Base-by-base conservation (phyloP, 208 protist genomes). In the Acanthamoeba royreba region DNA sequence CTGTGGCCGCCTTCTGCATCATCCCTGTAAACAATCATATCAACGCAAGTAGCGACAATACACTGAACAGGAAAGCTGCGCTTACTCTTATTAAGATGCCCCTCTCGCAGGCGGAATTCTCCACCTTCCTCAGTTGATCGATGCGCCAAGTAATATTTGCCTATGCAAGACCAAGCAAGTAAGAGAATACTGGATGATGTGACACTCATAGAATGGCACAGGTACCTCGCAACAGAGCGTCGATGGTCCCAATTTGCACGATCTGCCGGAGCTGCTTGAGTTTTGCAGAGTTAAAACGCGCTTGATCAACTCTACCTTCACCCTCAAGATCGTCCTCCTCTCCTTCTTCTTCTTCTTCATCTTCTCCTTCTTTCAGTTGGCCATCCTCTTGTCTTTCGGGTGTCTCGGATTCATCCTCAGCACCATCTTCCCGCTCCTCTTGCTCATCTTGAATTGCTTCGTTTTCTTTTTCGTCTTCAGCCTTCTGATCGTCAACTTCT, bases 231-330 rank as follows among this genome's bases (percentile, higher is more conserved):
- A 92, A 35, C 33, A 92, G 55, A 47, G 87, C 87, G 55, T 92
- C 58, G 40, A 92, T 79, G 31, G 87, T 92, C 4, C 87, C 87
- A 0, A 79, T 92, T 58, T 92, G 87, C 53, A 92, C 87, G 58
- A 72, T 49, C 40, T 61, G 53, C 13, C 87, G 0, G 42, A 92
- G 52, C 43, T 69, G 45, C 45, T 79, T 69, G n/a, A 79, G 38
- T 58, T 79, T 92, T 8, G 87, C 52, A 15, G 87, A 42, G 40
- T 92, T 72, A 22, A 92, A 79, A 0, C 28, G 38, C 9, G 28
- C 72, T 17, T 81, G 40, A 13, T 47, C 72, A n/a, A 45, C 28
- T 77, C n/a, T 25, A 45, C 22, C n/a, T 38, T 0, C 72, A 7
- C 47, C 4, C 19, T 83, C 40, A 15, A 47, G 42, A 7, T 83